Evolutionary conservation across 176 grass and related monocot genomes (phyloP), one percentile per base, ranked within the genome.

Genomic region (Phoenix dactylifera): DNA sequence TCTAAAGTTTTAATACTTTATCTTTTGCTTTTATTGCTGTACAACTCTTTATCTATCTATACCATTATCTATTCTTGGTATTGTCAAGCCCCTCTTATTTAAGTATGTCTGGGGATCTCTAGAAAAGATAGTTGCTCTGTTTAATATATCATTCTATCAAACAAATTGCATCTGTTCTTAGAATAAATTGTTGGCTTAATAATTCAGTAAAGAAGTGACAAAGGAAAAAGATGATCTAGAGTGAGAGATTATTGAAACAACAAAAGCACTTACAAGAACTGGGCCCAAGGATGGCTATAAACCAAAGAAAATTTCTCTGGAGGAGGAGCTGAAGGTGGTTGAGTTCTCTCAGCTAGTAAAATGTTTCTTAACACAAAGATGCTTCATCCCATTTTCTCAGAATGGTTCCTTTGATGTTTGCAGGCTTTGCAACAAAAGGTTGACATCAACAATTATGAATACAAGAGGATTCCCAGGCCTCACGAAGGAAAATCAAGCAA

Each of bases 161-260:
- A 44, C 35, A 44, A 44, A 44, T 44, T 44, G 35, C 35, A 44
- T 44, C 9, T 44, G 35, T 44, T 44, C 35, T 44, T 44, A 44
- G 12, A 12, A 14, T 44, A 44, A 44, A 12, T 44, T 44, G 35
- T 44, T 44, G 7, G 35, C 9, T 60, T 55, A 65, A 51, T 19
- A 57, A 22, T 62, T 51, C 84, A 88, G 87, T 62, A 97, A 97
- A 79, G 93, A 97, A 62, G 84, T 97, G 48, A 83, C 81, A 6
- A 91, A 97, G 65, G 84, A 97, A 80, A 97, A 83, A 63, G 93
- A 97, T 56, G 87, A 97, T 74, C 71, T 97, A 19, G 93, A 97
- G 77, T 91, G 93, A 87, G 67, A 91, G 73, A 86, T 97, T 1
- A 78, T 88, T 65, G 87, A 91, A 74, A 91, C 81, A 66, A 91